Evolutionary conservation across 208 protist species (phyloP), one percentile per base, ranked within the genome.

Genomic region (Wallacemonas collosoma): DNA sequence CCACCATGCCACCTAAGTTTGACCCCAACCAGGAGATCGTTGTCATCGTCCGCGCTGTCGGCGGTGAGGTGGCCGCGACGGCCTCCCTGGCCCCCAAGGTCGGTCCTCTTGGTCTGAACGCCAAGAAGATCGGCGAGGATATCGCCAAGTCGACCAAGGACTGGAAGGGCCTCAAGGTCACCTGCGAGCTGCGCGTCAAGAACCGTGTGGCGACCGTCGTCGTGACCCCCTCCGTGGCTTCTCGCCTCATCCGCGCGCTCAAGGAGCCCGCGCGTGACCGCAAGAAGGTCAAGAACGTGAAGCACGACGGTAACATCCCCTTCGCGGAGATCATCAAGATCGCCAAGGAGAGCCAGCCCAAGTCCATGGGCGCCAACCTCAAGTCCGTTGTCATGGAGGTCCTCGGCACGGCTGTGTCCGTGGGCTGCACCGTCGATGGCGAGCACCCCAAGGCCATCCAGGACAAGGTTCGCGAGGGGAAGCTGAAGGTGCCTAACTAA

Each of bases 201-300:
- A 99, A 99, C 94, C 90, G 99, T 66, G 85, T 99, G 76, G 98
- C 99, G 43, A 98, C 89, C 17, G 97, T 99, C 64, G 69, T 82
- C 61, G 97, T 99, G 66, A 95, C 99, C 53, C 98, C 99, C 35
- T 97, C 97, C 44, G 98, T 98, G 2, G 93, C 99, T 17, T 95
- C 98, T 41, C 93, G 99, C 36, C 75, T 99, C 76, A 99, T 99
- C 81, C 93, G 97, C 76, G 98, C 98, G 35, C 95, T 99, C 55
- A 99, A 99, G 89, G 99, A 99, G 94, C 98, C 99, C 58, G 85
- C 90, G 70, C 96, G 98, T 80, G 98, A 99, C 86, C 95, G 98
- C 89, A 99, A 99, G 97, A 99, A 99, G 95, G 98, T 98, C 54
- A 99, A 99, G 97, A 99, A 99, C 92, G 94, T 99, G 82, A 99